Base-by-base conservation (phyloP, 2,329 filamentous ascomycete genomes). In the Lecanicillium sp. region DNA sequence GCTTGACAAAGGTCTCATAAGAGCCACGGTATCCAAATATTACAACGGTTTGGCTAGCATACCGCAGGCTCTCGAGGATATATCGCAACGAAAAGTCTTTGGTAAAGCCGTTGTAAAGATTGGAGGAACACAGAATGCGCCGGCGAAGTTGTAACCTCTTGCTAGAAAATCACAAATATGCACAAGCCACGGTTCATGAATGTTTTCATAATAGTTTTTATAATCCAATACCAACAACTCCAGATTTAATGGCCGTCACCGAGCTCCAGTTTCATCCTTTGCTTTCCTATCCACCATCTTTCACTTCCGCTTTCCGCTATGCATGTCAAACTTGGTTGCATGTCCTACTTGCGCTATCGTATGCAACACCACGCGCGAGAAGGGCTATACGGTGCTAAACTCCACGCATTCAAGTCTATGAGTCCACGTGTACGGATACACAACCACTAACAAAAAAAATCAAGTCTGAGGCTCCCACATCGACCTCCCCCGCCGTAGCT, bases 81-180 rank as follows among this genome's bases (percentile, higher is more conserved):
- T 78, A 14, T 59, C 60, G 4, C 51, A 57, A 7, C 60, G 70
- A 28, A 73, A 64, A 47, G 60, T 73, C 9, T 74, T 67, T 59
- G 75, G 74, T 3, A 76, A 78, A 48, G 70, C 73, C 5, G 62
- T 78, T 1, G 54, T 79, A n/a, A 60, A 25, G 22, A 11, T 25
- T n/a, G n/a, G n/a, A 25, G 22, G 11, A 25, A 25, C 22, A 25
- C 22, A 6, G 22, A 7, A 13, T 4, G 4, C 4, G 9, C n/a
- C 5, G 17, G 25, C 42, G 17, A 44, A 33, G 25, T 30, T 46
- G n/a, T 45, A 37, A 37, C 22, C 6, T 25, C 22, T 11, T 25
- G n/a, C 11, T 25, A 11, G 15, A 31, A 7, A 7, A n/a, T 11
- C 28, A 25, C 4, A 25, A 5, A 16, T 15, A 6, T 13, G n/a